Percentiles rank a stretch among this genome's conserved stretches.
phyloP scores from a whole-genome alignment of 371 early-diverging fungal species.

The Chytridium lagenaria region DNA sequence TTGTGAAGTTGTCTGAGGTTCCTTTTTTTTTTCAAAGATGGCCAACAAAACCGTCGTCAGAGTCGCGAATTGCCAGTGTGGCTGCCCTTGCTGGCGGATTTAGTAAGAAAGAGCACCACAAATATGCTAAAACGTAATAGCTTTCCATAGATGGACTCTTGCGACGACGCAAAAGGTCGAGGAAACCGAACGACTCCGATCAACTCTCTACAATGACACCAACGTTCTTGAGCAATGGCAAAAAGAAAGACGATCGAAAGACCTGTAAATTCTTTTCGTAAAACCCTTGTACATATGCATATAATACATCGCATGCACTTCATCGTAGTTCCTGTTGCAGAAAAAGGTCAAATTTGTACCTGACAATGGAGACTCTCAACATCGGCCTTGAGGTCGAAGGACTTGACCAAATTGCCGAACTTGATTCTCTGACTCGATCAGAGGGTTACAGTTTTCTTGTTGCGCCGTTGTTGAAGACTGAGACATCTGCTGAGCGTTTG shows the following conservation, averaged over 20 bases:
- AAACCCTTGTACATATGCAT: no score
- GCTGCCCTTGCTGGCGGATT: neutral
- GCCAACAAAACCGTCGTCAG: neutral
- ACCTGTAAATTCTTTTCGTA: neutral
- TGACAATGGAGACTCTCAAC: neutral
- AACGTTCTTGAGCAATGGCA: neutral
- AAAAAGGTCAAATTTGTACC: neutral
- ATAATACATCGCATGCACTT: no score
- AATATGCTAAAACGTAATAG: neutral
- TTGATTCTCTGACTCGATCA: neutral
- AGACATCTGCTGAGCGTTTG: neutral
- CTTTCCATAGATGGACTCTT: slow-evolving; percentile 3
- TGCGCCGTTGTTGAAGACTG: neutral
- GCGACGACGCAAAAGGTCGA: neutral
- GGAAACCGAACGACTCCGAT: neutral
- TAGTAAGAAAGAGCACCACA: neutral
- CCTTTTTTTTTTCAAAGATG: neutral
- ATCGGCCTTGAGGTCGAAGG: slow-evolving; percentile 8
- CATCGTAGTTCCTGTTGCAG: no score
- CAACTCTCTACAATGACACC: neutral
- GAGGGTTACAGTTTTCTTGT: neutral
- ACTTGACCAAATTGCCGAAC: neutral
- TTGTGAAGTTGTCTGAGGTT: no score
- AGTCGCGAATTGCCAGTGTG: neutral
- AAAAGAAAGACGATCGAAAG: neutral